phyloP scores from a whole-genome alignment of 2,329 filamentous ascomycete species.

The Aspergillus fumigatus region DNA sequence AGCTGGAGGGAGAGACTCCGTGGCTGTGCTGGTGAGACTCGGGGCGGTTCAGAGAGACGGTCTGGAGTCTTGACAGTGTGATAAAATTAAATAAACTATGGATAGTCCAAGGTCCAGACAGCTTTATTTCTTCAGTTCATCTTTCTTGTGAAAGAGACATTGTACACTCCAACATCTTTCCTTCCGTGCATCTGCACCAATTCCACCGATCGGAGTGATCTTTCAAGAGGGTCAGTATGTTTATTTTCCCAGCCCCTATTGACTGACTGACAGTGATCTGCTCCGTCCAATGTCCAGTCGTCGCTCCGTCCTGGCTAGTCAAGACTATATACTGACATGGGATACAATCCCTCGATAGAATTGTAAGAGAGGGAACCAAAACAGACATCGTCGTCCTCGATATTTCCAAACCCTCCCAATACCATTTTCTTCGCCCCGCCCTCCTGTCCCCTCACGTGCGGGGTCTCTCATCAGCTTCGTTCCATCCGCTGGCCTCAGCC shows the following conservation, averaged over 20 bases:
- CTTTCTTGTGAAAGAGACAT: not conserved
- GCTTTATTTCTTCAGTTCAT: not conserved
- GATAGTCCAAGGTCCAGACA: not conserved
- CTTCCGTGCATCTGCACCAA: not conserved
- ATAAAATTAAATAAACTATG: not conserved
- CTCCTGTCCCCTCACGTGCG: constrained; percentile 18
- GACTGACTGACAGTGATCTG: not conserved
- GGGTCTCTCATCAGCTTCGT: constrained; percentile 17
- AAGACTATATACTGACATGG: not conserved
- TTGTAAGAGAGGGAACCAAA: not conserved
- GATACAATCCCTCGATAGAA: not conserved
- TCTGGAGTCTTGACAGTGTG: not conserved
- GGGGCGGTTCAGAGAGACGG: not conserved
- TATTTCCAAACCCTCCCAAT: not conserved
- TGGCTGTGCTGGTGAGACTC: not conserved
- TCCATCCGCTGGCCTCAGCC: constrained; percentile 10
- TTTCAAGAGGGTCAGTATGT: not conserved
- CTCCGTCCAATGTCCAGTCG: too few species aligned
- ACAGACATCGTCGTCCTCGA: not conserved
- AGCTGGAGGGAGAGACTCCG: not conserved
- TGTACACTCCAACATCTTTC: not conserved
- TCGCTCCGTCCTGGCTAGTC: not conserved
- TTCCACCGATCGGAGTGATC: not conserved
- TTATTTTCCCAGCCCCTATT: not conserved
- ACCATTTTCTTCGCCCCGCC: constrained; percentile 6